Evolutionary conservation across 306 rosid genomes (phyloP), one percentile per base, ranked within the genome.

Genomic region (Dryas drummondii): DNA sequence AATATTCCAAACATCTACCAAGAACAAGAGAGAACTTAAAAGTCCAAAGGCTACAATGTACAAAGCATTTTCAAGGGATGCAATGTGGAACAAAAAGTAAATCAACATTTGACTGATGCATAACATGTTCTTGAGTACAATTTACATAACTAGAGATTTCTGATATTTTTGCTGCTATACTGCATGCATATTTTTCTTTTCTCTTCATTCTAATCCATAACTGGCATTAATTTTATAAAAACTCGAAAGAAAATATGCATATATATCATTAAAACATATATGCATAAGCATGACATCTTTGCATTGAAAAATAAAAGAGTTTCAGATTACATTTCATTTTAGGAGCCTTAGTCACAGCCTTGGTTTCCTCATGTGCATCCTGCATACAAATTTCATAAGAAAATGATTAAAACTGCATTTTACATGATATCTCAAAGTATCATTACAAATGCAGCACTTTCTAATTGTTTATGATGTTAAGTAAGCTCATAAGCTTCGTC

Each of bases 261-360:
- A 42, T 44, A 53, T 10, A 15, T 40, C 50, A 71, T 17, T 53
- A 12, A 48, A 4, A 46, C 12, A 9, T 32, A 57, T 26, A 56
- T 19, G 55, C 60, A 40, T n/a, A 66, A 7, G 4, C 19, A 46
- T n/a, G 11, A 71, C 3, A 32, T 37, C 26, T 59, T 46, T 1
- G 5, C 19, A 4, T 22, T 32, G 37, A 2, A 32, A 32, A 32
- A 32, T 75, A 51, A 45, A 70, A 15, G 47, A 72, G 65, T 49
- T 81, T 66, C 50, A 71, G 66, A 82, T 79, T 75, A 94, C 98
- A 82, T 77, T 94, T 94, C 97, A 94, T 94, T 61, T 89, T 79
- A 81, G 97, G 91, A 81, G 97, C 97, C 84, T 90, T 94, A 17
- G 89, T 84, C 26, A 91, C 96, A 62, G 88, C 87, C 80, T 87